Evolutionary conservation across 1,139 yeast species (phyloP), one percentile per base, ranked within the genome.

Genomic region (Scheffersomyces parashehatae): DNA sequence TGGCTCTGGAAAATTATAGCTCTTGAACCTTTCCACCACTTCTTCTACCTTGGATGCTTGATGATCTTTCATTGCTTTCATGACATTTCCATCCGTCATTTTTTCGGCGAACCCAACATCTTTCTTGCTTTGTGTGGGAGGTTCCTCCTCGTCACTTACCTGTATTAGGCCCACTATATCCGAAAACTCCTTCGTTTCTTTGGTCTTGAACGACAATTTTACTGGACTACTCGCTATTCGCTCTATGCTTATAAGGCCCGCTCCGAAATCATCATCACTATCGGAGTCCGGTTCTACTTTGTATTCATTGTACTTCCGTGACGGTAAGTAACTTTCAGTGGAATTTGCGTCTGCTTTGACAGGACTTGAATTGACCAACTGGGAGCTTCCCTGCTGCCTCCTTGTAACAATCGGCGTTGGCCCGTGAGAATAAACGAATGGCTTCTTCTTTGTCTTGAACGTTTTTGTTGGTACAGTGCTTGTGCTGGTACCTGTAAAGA

Each of bases 1-100:
- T 1, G 68, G 62, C 7, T 48, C 41, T 0, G 76, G 75, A 9
- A 70, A 56, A 2, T 48, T 38, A 20, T 45, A 45, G 9, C 48
- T 37, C 29, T 53, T 49, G 49, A 56, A 70, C 46, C 63, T 64
- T 8, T 47, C 49, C 31, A 51, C 49, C 5, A 60, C 47, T 1
- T 42, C 41, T 4, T 47, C 53, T 11, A 53, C 49, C 34, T 55
- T 52, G 10, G 52, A 47, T 4, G 45, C 45, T 20, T 54, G 54
- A 15, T 50, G 46, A 13, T 51, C 50, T 26, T 53, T 50, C 28
- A 54, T 38, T 6, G 48, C 52, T 16, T 41, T 45, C n/a, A 53
- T 46, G 5, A 47, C 47, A 16, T 52, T 49, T 28, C 45, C 33
- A n/a, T 43, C 38, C 20, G 38, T 37, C 24, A 49, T 29, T 8